Base-by-base conservation (phyloP, 2,329 filamentous ascomycete species). In the Calonectria crousiana region DNA sequence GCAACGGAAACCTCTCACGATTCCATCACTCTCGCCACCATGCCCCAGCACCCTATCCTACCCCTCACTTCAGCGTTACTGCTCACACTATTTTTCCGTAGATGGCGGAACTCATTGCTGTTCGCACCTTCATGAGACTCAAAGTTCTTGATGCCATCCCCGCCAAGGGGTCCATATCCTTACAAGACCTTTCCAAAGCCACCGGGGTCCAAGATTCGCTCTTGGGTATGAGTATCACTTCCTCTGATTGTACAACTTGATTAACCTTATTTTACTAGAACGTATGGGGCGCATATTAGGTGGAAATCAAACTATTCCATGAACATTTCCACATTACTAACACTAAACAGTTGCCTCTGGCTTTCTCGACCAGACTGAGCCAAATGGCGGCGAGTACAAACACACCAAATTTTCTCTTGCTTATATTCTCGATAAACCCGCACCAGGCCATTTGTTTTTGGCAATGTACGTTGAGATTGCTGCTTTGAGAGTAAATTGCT, bases 331-430 rank as follows among this genome's bases (percentile, higher is more conserved):
- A 0, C 20, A 16, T 26, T 71, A 49, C 74, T 9, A 74, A 67
- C 4, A 16, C 32, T 18, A 23, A 18, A 9, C 34, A 81, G 83
- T 83, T 62, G 79, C 76, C 13, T 77, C 82, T 13, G 80, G 82
- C 53, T 83, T 84, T 62, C 76, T 83, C 9, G 78, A 81, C 52
- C 82, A 83, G 67, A 81, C 79, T 8, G 70, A 74, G 0, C 75
- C 75, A 4, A 75, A 80, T 70, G 79, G 78, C 6, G 78, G 82
- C 23, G 76, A 79, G 8, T 83, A 84, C 72, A 78, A 77, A 64
- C 81, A 83, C 71, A 83, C 81, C 36, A 82, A 82, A 49, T 82
- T 82, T 49, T 83, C 82, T 4, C 77, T 79, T 6, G 74, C 81
- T 16, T 84, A 84, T 44, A 74, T 81, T 14, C 67, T 82, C 6